phyloP scores from a whole-genome alignment of 768 basidiomycete species.

The Chalciporus chontae region DNA sequence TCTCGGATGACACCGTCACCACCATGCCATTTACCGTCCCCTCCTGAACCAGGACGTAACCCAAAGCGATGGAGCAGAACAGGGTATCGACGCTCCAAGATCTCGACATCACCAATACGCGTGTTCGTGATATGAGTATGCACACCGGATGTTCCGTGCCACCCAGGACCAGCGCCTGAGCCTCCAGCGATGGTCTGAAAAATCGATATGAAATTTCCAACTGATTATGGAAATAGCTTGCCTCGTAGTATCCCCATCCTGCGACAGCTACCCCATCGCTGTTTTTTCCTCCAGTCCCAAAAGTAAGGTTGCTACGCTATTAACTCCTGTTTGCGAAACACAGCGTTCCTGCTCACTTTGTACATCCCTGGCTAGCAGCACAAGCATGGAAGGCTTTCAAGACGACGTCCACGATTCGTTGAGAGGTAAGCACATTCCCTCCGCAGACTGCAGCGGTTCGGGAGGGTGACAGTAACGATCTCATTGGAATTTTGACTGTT shows the following conservation, averaged over 20 bases:
- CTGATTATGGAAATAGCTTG: constrained; percentile 18
- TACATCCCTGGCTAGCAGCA: constrained; percentile 91
- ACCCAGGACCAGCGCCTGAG: constrained; percentile 82
- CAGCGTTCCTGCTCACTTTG: constrained; percentile 56
- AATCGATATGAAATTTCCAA: constrained; percentile 4
- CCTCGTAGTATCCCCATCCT: constrained; percentile 92
- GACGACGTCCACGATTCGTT: constrained; percentile 93
- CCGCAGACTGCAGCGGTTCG: constrained; percentile 89
- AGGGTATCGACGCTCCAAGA: constrained; percentile 90
- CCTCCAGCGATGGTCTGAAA: constrained; percentile 88
- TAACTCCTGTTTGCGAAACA: neutral
- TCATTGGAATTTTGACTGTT: constrained; percentile 74
- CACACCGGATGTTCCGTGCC: constrained; percentile 92
- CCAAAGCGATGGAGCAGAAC: constrained; percentile 86
- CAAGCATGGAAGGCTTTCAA: constrained; percentile 89
- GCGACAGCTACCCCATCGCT: constrained; percentile 67
- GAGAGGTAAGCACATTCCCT: constrained; percentile 88
- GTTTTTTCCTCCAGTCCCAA: constrained; percentile 85
- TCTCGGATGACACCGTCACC: constrained; percentile 85
- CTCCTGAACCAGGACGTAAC: constrained; percentile 65
- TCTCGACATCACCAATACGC: constrained; percentile 89
- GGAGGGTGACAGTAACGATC: constrained; percentile 76
- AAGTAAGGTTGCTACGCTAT: constrained; percentile 71
- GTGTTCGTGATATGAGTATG: constrained; percentile 95
- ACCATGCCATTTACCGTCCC: constrained; percentile 68